Evolutionary conservation across 192 early-diverging fungal genomes (phyloP), one percentile per base, ranked within the genome.

Genomic region (Pilaira anomala): DNA sequence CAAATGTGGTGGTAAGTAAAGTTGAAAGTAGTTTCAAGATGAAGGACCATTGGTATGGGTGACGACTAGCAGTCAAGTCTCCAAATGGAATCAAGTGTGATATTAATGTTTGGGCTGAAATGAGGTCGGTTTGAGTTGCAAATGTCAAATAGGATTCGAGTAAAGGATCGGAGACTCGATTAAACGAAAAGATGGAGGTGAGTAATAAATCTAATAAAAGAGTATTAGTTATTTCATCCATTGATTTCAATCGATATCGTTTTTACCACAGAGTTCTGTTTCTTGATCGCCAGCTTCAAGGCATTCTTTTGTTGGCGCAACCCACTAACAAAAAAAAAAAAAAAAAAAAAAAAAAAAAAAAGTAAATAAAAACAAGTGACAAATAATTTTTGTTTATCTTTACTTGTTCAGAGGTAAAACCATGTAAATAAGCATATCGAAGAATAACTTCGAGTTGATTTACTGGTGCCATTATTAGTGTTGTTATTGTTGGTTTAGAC

Each of bases 61-160:
- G 42, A 11, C 46, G 14, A 3, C 48, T 36, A 7, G 45, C 22
- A 2, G 71, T 73, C 3, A 11, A 36, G 49, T 49, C 33, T 18
- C 26, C 54, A 16, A 63, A 42, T 21, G 48, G 55, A 4, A 30
- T 50, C 12, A 69, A 12, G 12, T 50, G 28, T 18, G 24, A 7
- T n/a, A 67, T n/a, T 19, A 67, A 66, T 3, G 22, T 45, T 12
- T 56, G 21, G 11, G 60, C 21, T 33, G 60, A 28, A 24, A 73
- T 56, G 7, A 73, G 40, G 22, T 48, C 33, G 11, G 49, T 39
- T 21, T 49, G 46, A 8, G 54, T 9, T 8, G 65, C 65, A 54
- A 28, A 60, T 16, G 61, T 62, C 18, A 73, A 44, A 33, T 73
- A 73, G 11, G 53, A 63, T n/a, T 73, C 65, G 26, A 73, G 48